Base-by-base conservation (phyloP, 148 eudicot species). In the Rhododendron simsii region DNA sequence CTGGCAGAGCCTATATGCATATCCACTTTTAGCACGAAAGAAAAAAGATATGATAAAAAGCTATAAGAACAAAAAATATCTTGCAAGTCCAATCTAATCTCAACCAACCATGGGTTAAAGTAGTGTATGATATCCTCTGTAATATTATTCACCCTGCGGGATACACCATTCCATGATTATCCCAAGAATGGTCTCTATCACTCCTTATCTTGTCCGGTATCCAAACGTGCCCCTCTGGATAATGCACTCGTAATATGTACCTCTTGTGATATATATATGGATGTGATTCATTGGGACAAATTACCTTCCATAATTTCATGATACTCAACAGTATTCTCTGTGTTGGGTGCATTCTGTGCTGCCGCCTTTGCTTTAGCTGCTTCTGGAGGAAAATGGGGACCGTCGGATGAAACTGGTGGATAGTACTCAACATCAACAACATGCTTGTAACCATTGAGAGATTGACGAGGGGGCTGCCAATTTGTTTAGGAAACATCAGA, bases 281-380 rank as follows among this genome's bases (percentile, higher is more conserved):
- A 26, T 26, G 26, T 6, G 3, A 35, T 67, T 3, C 28, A 26
- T 26, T 26, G 33, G 39, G 76, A 71, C 76, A 71, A 71, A 33
- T 45, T 91, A 97, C 99, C 99, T 93, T 98, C 98, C 91, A 94
- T 90, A 69, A 95, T 94, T 87, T 98, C 99, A 88, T 95, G 96
- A 91, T 98, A 98, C 85, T 98, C 96, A 45, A 61, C 82, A 30
- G 96, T 94, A 48, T 91, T 93, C 83, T 94, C 86, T 85, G 85
- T 86, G 91, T 79, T 94, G 37, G 98, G 96, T 85, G 91, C 90
- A 65, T 91, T 92, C 89, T 93, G 98, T 45, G 94, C 99, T 83
- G 96, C 98, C 85, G 91, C 96, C 90, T 98, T 98, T 71, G 99
- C 99, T 92, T 92, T 91, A 81, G 96, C 98, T 74, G 96, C 98